These are phyloP conservation scores for Pseudocercospora pini-densiflorae DNA, from an alignment of 2,329 filamentous ascomycete genomes.

Conservation along the genomic window DNA sequence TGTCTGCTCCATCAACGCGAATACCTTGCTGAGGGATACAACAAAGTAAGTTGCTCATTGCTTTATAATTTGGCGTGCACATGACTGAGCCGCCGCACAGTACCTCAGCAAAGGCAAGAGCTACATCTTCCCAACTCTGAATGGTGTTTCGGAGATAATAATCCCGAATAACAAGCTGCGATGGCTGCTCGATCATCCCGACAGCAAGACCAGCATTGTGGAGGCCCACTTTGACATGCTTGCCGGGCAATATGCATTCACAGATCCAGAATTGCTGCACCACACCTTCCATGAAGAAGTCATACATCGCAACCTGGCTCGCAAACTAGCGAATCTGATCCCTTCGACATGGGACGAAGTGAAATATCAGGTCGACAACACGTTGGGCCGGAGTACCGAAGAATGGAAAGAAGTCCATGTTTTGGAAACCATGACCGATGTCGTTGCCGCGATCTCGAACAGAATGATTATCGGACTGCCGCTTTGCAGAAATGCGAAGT, in stretches of 20 bases:
- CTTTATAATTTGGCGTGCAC: neutral
- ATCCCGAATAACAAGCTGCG: constrained; percentile 28
- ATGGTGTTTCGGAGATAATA: constrained; percentile 28
- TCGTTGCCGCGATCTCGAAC: constrained; percentile 49
- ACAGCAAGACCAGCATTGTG: constrained; percentile 42
- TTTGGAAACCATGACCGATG: constrained; percentile 41
- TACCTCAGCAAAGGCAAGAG: constrained; percentile 28
- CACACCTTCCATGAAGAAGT: constrained; percentile 49
- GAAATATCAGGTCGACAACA: constrained; percentile 37
- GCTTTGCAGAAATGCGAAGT: constrained; percentile 52
- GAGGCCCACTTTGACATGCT: constrained; percentile 46
- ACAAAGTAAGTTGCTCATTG: constrained; percentile 17
- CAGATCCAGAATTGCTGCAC: constrained; percentile 41
- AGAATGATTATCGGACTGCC: constrained; percentile 51
- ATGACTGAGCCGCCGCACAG: neutral
- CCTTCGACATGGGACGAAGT: constrained; percentile 47
- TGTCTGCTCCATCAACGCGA: constrained; percentile 1
- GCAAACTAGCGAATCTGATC: constrained; percentile 44
- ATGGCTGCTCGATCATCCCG: constrained; percentile 51
- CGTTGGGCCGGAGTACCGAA: constrained; percentile 44
- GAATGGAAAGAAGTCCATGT: constrained; percentile 44
- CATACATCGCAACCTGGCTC: constrained; percentile 47
- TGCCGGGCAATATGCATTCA: constrained; percentile 46
- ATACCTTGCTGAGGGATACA: constrained; percentile 27
- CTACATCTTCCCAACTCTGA: constrained; percentile 31